These are phyloP conservation scores for Irpex rosettiformis DNA, from an alignment of 1,284 basidiomycete genomes.

Conservation along the genomic window DNA sequence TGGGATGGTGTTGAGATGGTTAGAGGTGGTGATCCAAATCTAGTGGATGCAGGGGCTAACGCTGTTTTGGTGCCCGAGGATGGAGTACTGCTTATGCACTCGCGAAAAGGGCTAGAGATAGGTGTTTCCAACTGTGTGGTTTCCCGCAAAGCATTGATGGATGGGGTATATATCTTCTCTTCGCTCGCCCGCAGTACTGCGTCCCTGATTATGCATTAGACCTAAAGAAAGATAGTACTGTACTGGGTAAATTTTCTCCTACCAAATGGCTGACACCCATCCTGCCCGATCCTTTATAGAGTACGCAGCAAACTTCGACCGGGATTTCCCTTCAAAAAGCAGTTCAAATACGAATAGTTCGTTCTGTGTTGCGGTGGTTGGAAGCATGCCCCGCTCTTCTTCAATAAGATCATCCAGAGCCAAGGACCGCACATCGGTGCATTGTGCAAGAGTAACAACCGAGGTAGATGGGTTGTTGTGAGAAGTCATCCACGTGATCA, in stretches of 20 bases:
- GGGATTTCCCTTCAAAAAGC: constrained; percentile 45
- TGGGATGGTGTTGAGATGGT: not conserved
- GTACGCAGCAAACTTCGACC: constrained; percentile 57
- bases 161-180: constrained; percentile 14
- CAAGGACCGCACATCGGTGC: constrained; percentile 62
- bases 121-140: constrained; percentile 6
- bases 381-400: constrained; percentile 40
- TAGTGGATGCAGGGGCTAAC: not conserved
- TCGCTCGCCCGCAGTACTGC: constrained; percentile 44
- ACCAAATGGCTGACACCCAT: constrained; percentile 75
- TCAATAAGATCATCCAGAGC: constrained; percentile 37
- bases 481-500: constrained; percentile 44
- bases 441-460: constrained; percentile 45
- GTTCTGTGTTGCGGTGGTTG: constrained; percentile 30
- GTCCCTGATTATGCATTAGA: constrained; percentile 43
- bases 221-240: not conserved
- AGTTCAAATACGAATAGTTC: constrained; percentile 60
- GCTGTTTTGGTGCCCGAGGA: not conserved
- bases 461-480: constrained; percentile 42
- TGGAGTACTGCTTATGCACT: not conserved
- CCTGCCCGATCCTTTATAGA: constrained; percentile 61
- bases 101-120: not conserved
- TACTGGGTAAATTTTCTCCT: constrained; percentile 19
- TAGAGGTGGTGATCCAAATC: not conserved
- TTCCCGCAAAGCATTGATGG: not conserved